Evolutionary conservation across 192 early-diverging fungal species (phyloP).

Genomic region (Gryganskiella cystojenkinii): DNA sequence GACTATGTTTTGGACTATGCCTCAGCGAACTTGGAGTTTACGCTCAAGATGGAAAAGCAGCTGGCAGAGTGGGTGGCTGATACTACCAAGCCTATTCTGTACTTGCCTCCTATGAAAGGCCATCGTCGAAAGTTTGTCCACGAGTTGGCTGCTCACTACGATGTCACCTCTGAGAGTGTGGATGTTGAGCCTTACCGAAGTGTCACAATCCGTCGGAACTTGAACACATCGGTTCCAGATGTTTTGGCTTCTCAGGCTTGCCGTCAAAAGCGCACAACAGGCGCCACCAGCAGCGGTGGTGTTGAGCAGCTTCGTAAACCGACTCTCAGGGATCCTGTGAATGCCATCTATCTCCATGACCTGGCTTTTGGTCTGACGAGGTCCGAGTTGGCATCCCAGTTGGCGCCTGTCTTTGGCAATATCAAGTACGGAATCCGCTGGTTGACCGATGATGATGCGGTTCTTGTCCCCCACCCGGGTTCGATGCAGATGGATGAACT

Average conservation of each 20-base stretch:
- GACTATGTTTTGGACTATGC: conserved; percentile 79
- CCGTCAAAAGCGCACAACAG: conserved; percentile 49
- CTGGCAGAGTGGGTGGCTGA: conserved; percentile 77
- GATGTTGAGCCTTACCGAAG: conserved; percentile 83
- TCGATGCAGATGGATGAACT: conserved; percentile 62
- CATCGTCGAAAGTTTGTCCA: conserved; percentile 76
- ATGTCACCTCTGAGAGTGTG: conserved; percentile 75
- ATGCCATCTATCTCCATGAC: conserved; percentile 65
- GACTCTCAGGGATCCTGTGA: conserved; percentile 62
- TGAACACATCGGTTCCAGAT: conserved; percentile 35
- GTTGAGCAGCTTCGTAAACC: conserved; percentile 53
- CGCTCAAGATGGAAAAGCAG: conserved; percentile 72
- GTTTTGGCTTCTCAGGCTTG: conserved; percentile 48
- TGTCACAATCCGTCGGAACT: conserved; percentile 68
- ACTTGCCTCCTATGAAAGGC: conserved; percentile 77
- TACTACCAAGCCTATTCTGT: conserved; percentile 56
- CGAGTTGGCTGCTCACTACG: conserved; percentile 78
- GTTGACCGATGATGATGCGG: conserved; percentile 63
- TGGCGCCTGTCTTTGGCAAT: conserved; percentile 61
- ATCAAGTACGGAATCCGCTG: conserved; percentile 58
- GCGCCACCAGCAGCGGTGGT: conserved; percentile 10
- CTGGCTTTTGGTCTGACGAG: conserved; percentile 62
- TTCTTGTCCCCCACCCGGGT: conserved; percentile 55
- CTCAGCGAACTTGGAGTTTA: conserved; percentile 68
- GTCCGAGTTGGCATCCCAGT: conserved; percentile 56